Conservation (phyloP, 2,329 filamentous ascomycete species). For the Trichothecium roseum region DNA sequence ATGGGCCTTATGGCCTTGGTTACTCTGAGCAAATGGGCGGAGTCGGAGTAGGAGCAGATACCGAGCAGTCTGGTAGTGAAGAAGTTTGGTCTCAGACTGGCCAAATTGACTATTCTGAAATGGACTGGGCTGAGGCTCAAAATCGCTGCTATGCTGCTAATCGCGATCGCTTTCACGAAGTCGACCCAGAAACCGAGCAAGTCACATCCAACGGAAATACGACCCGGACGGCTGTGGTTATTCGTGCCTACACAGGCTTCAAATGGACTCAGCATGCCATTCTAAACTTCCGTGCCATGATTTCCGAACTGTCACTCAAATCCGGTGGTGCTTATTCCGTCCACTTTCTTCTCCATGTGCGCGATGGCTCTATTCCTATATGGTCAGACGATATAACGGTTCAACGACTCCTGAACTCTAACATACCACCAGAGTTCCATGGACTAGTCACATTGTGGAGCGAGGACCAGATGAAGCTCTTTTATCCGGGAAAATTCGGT, state of each 20-base stretch:
- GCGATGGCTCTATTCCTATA: constrained; percentile 67
- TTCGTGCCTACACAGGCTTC: constrained; percentile 74
- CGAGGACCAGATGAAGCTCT: constrained; percentile 70
- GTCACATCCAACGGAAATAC: constrained; percentile 25
- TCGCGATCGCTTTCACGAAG: constrained; percentile 43
- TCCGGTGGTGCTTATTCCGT: constrained; percentile 76
- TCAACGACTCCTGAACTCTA: constrained; percentile 56
- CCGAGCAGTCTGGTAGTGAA: constrained; percentile 58
- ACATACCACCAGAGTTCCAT: constrained; percentile 65
- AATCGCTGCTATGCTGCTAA: constrained; percentile 48
- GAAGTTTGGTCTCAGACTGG: constrained; percentile 43
- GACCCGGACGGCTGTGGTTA: constrained; percentile 61
- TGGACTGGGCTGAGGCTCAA: constrained; percentile 47
- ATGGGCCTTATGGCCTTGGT: constrained; percentile 80
- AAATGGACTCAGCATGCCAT: constrained; percentile 68
- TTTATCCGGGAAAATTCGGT: constrained; percentile 64
- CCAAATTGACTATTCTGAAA: constrained; percentile 43
- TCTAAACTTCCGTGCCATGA: constrained; percentile 70
- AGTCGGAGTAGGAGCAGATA: constrained; percentile 58
- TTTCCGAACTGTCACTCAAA: constrained; percentile 65
- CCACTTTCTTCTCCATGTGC: constrained; percentile 78
- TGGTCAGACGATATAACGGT: constrained; percentile 72
- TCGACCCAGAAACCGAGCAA: constrained; percentile 27
- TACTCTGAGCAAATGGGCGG: constrained; percentile 67
- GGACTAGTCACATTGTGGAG: constrained; percentile 77